Percentiles rank a stretch among this genome's conserved stretches.
phyloP scores from a whole-genome alignment of 169 alveolate genomes.

The Perkinsus marinus region DNA sequence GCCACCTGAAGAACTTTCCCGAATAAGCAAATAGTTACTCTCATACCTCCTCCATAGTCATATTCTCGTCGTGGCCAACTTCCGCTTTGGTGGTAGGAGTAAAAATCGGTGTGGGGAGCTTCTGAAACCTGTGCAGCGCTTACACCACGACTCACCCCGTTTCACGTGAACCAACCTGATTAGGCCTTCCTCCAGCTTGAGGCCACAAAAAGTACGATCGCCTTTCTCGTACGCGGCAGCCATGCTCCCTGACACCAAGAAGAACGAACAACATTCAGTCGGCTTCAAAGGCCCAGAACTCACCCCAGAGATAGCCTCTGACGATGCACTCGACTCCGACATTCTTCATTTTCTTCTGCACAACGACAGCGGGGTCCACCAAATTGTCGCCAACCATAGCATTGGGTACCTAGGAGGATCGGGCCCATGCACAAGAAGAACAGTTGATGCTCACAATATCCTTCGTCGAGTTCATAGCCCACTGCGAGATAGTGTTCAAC shows the following conservation, averaged over 20 bases:
- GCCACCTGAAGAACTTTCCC: too few species aligned
- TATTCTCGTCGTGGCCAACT: slow-evolving; percentile 23
- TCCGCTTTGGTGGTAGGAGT: slow-evolving; percentile 37
- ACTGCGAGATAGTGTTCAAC: slow-evolving; percentile 18
- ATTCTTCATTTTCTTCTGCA: slow-evolving; percentile 27
- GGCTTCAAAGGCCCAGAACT: too few species aligned
- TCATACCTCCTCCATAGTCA: slow-evolving; percentile 6
- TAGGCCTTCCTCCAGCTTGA: slow-evolving; percentile 20
- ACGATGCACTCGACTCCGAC: slow-evolving; percentile 24
- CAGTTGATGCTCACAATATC: background rate
- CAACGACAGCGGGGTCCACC: slow-evolving; percentile 14
- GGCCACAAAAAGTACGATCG: slow-evolving; percentile 25
- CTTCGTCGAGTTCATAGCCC: slow-evolving; percentile 13
- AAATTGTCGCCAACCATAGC: slow-evolving; percentile 3
- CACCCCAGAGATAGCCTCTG: slow-evolving; percentile 30
- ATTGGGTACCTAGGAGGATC: slow-evolving; percentile 15
- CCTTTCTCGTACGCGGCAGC: slow-evolving; percentile 33
- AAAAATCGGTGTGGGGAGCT: slow-evolving; percentile 23
- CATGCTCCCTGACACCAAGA: background rate
- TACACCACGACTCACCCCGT: too few species aligned
- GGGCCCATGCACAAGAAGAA: background rate
- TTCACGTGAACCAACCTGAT: background rate
- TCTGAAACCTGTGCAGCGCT: slow-evolving; percentile 12
- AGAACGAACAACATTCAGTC: too few species aligned
- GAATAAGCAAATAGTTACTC: background rate